A percentile compares a stretch with the other conserved stretches of the same genome.
These are phyloP conservation scores for Zoysia matrella DNA, from an alignment of 202 grass and related monocot genomes.

Conservation along the genomic window DNA sequence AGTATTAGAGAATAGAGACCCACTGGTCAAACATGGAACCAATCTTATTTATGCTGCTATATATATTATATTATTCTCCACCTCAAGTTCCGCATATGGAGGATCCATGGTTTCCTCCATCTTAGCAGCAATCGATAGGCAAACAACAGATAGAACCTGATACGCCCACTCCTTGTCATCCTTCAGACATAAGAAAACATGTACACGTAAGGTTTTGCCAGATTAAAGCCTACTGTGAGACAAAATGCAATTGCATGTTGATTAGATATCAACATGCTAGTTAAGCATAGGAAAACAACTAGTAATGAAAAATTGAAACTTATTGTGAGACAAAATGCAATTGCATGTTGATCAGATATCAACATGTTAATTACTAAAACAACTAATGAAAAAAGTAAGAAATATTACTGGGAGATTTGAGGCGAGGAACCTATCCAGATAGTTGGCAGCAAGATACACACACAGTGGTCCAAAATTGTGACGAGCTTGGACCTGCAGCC, in stretches of 20 bases:
- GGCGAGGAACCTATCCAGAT: conserved; percentile 60
- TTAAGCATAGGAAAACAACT: no score
- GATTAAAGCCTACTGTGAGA: no score
- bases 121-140: no score
- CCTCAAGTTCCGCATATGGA: conserved; percentile 51
- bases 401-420: conserved; percentile 45
- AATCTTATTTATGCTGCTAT: not conserved
- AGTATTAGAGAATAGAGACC: not conserved
- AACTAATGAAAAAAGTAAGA: not conserved
- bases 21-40: no score
- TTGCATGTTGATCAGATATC: not conserved
- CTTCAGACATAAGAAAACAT: no score
- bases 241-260: no score
- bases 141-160: no score
- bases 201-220: no score
- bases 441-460: conserved; percentile 55
- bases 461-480: conserved; percentile 54
- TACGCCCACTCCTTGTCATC: no score
- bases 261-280: no score
- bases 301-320: not conserved
- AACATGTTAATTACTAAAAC: not conserved
- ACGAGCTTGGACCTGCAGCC: conserved; percentile 40
- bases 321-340: not conserved
- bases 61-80: conserved; percentile 25
- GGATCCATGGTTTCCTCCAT: no score